phyloP scores from a whole-genome alignment of 345 rosid genomes.

The Populus tremula region DNA sequence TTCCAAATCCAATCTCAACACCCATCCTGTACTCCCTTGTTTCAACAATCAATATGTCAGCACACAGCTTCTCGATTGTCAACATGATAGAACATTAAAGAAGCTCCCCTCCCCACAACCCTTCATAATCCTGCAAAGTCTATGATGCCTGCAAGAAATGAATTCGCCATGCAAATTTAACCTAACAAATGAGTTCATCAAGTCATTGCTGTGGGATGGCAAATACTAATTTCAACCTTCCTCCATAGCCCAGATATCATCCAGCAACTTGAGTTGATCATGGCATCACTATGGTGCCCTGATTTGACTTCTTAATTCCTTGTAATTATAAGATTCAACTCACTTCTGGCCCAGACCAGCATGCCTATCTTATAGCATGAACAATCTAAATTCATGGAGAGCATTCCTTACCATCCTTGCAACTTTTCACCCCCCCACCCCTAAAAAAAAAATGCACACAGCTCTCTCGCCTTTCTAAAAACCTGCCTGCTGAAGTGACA shows the following conservation, averaged over 20 bases:
- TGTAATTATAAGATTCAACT: neutral
- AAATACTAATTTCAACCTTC: neutral
- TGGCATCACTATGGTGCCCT: neutral
- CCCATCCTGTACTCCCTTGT: neutral
- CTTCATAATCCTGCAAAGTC: neutral
- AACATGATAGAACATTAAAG: neutral
- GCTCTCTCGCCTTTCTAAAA: too few species aligned
- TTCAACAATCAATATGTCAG: neutral
- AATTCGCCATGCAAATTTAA: neutral
- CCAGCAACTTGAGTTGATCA: neutral
- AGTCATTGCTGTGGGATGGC: neutral
- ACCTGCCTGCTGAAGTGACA: too few species aligned
- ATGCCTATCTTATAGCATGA: neutral
- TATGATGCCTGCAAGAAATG: neutral
- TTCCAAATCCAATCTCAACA: neutral
- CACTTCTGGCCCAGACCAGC: neutral
- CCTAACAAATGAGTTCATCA: neutral
- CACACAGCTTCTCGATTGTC: neutral
- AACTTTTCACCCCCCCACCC: too few species aligned
- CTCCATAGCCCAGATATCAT: neutral
- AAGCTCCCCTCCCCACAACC: neutral
- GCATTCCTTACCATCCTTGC: too few species aligned
- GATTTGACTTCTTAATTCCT: neutral
- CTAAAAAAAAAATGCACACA: too few species aligned
- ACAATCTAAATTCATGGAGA: too few species aligned